Percentiles rank a stretch among this genome's conserved stretches.
phyloP scores from a whole-genome alignment of 257 asterid genomes.

The Gardenia jasminoides region DNA sequence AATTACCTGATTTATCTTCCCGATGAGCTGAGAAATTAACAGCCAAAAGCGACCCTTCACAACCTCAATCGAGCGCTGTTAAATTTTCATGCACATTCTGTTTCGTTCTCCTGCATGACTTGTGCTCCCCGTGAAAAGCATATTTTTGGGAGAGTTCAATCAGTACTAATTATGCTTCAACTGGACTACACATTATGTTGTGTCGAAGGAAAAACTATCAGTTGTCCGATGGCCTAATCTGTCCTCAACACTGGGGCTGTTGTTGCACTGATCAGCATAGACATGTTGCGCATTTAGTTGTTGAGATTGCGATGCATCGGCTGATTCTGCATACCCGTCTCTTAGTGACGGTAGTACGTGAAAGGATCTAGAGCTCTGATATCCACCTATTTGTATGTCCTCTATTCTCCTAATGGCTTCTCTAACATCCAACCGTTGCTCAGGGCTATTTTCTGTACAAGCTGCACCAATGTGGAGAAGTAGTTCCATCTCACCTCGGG shows the following conservation, averaged over 20 bases:
- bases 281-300: not conserved
- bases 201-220: not conserved
- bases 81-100: not conserved
- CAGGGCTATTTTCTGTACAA: slow-evolving; percentile 54
- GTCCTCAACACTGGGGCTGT: not conserved
- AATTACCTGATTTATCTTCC: not conserved
- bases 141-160: not conserved
- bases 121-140: too few species aligned
- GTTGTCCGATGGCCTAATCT: not conserved
- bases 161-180: not conserved
- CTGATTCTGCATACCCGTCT: slow-evolving; percentile 32
- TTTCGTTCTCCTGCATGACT: not conserved
- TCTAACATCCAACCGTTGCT: slow-evolving; percentile 44
- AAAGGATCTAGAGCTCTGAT: slow-evolving; percentile 21
- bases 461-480: slow-evolving; percentile 56
- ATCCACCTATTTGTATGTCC: slow-evolving; percentile 16
- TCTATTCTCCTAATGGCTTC: slow-evolving; percentile 64
- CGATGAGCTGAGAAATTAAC: not conserved
- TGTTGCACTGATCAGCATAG: not conserved
- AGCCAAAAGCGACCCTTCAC: not conserved
- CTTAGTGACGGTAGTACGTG: slow-evolving; percentile 19
- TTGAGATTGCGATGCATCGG: slow-evolving; percentile 6
- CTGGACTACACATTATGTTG: not conserved
- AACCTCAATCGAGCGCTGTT: not conserved
- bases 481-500: slow-evolving; percentile 33